These are phyloP conservation scores for Colletotrichum sp. DNA, from an alignment of 2,329 filamentous ascomycete genomes.

Conservation along the genomic window DNA sequence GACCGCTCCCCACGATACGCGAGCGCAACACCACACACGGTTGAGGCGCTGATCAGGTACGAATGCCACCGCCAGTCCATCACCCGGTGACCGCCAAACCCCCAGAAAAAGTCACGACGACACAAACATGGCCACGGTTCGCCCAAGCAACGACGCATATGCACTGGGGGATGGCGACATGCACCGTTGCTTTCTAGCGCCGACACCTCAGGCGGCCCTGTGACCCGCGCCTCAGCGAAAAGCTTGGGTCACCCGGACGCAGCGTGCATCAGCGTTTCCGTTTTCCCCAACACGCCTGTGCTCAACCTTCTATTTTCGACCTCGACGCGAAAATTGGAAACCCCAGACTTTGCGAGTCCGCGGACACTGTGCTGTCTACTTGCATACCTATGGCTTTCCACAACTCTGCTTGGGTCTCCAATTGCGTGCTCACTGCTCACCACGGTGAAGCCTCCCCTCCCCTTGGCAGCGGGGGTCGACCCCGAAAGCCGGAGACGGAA, in stretches of 20 bases:
- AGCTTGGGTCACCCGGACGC: not conserved
- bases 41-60: not conserved
- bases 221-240: not conserved
- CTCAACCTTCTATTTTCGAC: not conserved
- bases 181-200: not conserved
- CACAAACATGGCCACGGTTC: not conserved
- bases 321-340: not conserved
- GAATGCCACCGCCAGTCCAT: not conserved
- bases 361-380: not conserved
- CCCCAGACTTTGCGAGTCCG: not conserved
- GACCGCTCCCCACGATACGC: not conserved
- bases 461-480: not conserved
- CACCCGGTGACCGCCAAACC: not conserved
- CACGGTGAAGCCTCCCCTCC: not conserved
- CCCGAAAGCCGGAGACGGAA: constrained; percentile 18
- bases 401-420: not conserved
- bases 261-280: not conserved
- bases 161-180: not conserved
- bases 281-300: not conserved
- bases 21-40: not conserved
- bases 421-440: not conserved
- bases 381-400: not conserved
- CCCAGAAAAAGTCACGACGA: not conserved
- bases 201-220: not conserved
- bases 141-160: not conserved